phyloP scores from a whole-genome alignment of 257 asterid species.

The Solanum pennellii region DNA sequence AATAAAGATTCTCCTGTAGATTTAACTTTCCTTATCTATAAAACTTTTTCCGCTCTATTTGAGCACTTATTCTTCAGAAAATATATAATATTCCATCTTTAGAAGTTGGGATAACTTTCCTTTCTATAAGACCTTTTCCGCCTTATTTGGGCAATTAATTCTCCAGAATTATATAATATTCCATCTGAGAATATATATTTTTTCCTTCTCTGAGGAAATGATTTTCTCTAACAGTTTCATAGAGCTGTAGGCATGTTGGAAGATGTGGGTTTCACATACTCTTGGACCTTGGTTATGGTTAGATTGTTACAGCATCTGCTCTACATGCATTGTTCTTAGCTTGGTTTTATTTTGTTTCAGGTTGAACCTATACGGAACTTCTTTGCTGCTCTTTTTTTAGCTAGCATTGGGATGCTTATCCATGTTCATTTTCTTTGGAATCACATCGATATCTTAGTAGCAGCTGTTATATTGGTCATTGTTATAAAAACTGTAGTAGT shows the following conservation, averaged over 20 bases:
- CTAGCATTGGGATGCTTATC: constrained; percentile 90
- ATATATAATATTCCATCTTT: background rate
- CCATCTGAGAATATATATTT: background rate
- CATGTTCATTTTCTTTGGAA: constrained; percentile 80
- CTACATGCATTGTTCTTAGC: constrained; percentile 7
- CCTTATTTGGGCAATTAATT: background rate
- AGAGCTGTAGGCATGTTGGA: background rate
- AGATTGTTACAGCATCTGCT: background rate
- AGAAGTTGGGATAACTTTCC: background rate
- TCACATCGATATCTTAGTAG: constrained; percentile 73
- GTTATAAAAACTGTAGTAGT: constrained; percentile 52
- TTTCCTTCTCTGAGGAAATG: background rate
- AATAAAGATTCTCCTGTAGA: background rate
- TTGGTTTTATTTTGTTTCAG: constrained; percentile 27
- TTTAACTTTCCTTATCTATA: background rate
- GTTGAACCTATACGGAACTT: constrained; percentile 80
- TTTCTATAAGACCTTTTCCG: background rate
- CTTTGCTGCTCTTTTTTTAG: constrained; percentile 79
- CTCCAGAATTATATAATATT: background rate
- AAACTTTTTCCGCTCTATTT: background rate
- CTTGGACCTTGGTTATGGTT: background rate
- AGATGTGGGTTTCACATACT: background rate
- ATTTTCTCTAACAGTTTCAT: background rate
- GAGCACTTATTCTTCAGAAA: background rate
- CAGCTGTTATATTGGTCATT: constrained; percentile 68